Evolutionary conservation across 495 filamentous ascomycete genomes (phyloP).

Genomic region (Friedmanniomyces simplex): DNA sequence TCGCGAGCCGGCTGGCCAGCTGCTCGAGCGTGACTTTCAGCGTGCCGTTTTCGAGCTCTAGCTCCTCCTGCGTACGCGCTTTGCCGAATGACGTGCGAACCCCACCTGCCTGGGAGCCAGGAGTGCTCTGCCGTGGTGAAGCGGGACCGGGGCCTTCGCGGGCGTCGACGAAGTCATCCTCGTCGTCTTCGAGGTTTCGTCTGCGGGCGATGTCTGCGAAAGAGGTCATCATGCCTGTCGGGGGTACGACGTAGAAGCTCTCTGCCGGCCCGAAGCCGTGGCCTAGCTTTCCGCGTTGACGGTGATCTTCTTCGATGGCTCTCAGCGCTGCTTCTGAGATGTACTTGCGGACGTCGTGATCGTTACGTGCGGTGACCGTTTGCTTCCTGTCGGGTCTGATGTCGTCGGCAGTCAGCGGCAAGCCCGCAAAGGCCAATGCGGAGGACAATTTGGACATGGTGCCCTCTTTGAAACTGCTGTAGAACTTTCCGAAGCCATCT

Average conservation of each 20-base stretch:
- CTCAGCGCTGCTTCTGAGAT: constrained; percentile 73
- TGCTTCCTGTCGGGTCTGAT: constrained; percentile 2
- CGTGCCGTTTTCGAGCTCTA: constrained; percentile 68
- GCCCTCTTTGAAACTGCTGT: constrained; percentile 65
- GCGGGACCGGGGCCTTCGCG: constrained; percentile 47
- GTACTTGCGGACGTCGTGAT: constrained; percentile 64
- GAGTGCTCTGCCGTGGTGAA: constrained; percentile 22
- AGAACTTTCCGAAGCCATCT: constrained; percentile 66
- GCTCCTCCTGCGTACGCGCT: constrained; percentile 61
- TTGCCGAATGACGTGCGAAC: constrained; percentile 23
- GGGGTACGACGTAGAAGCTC: constrained; percentile 91
- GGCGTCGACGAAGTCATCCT: constrained; percentile 81
- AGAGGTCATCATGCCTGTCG: constrained; percentile 74
- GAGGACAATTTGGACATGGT: constrained; percentile 78
- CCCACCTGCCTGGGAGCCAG: neutral
- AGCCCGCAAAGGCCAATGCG: constrained; percentile 80
- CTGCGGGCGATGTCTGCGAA: constrained; percentile 66
- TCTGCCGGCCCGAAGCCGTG: constrained; percentile 49
- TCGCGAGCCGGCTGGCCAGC: constrained; percentile 64
- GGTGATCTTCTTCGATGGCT: constrained; percentile 46
- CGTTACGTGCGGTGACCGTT: constrained; percentile 33
- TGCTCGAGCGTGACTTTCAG: constrained; percentile 67
- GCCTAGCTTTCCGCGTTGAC: constrained; percentile 22
- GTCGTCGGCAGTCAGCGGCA: constrained; percentile 59
- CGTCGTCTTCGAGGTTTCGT: constrained; percentile 43